Conservation (phyloP, 257 asterid species). For the Linaria vulgaris region DNA sequence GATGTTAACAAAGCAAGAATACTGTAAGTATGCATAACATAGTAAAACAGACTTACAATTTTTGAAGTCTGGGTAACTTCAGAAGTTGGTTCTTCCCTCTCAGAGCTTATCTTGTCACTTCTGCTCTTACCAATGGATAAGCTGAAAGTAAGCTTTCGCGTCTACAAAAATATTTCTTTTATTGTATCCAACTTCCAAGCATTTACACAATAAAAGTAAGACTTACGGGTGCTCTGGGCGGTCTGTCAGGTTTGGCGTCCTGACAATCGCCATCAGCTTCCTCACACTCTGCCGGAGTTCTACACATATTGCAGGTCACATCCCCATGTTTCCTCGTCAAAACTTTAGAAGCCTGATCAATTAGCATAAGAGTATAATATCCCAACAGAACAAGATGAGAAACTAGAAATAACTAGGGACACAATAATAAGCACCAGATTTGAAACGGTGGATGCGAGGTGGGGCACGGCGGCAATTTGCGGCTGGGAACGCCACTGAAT, state of each 20-base stretch:
- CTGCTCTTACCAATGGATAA: conserved; percentile 31
- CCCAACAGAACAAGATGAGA: conserved; percentile 1
- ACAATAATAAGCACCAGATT: conserved; percentile 55
- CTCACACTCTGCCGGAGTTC: conserved; percentile 28
- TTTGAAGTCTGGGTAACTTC: conserved; percentile 36
- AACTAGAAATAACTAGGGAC: conserved; percentile 18
- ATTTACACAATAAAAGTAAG: conserved; percentile 12
- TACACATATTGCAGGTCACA: conserved; percentile 26
- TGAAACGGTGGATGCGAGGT: conserved; percentile 50
- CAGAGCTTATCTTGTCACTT: conserved; percentile 34
- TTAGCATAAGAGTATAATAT: conserved; percentile 17
- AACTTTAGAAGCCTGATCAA: conserved; percentile 60
- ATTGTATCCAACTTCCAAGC: conserved; percentile 9
- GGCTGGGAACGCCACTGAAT: conserved; percentile 38
- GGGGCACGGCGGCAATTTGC: conserved; percentile 44
- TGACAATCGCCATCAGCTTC: conserved; percentile 34
- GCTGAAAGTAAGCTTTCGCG: conserved; percentile 25
- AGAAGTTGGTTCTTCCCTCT: conserved; percentile 32
- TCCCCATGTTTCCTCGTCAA: conserved; percentile 35
- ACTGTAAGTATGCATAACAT: background rate
- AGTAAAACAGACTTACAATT: conserved; percentile 31
- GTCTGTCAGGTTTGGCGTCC: conserved; percentile 46
- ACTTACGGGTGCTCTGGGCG: conserved; percentile 67
- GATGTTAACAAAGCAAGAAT: background rate
- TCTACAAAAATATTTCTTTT: conserved; percentile 37